phyloP scores from a whole-genome alignment of 148 eudicot genomes.

The Rheum nobile region DNA sequence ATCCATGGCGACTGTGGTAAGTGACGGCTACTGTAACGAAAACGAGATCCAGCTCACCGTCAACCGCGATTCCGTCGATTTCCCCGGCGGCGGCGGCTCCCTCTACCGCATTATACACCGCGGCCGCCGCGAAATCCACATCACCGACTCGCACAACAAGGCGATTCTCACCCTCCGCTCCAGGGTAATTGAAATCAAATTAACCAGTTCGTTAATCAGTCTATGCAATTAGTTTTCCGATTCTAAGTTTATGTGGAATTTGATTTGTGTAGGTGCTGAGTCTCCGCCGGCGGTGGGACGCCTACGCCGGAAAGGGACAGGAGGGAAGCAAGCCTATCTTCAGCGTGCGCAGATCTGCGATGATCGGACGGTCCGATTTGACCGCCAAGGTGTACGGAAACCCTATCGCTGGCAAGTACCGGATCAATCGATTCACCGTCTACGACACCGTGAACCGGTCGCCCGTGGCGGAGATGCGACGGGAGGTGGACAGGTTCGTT shows the following conservation, averaged over 20 bases:
- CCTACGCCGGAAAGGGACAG: conserved; percentile 44
- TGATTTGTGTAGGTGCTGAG: conserved; percentile 46
- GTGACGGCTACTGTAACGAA: background rate
- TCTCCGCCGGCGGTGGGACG: conserved; percentile 85
- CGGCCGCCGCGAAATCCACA: background rate
- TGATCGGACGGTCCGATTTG: conserved; percentile 62
- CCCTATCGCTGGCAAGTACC: conserved; percentile 38
- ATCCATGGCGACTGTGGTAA: background rate
- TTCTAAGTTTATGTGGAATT: too few relatives aligned
- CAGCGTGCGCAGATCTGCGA: conserved; percentile 66
- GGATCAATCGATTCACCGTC: conserved; percentile 51
- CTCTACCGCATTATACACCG: background rate
- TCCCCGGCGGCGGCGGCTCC: background rate
- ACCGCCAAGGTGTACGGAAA: conserved; percentile 54
- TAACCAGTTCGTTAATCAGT: too few relatives aligned
- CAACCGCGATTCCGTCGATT: background rate
- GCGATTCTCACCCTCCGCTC: background rate
- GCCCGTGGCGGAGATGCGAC: conserved; percentile 51
- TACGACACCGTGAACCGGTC: conserved; percentile 25
- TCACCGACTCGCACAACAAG: background rate
- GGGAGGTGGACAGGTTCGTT: conserved; percentile 64
- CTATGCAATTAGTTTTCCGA: too few relatives aligned
- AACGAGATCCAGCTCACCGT: background rate
- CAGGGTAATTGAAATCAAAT: background rate
- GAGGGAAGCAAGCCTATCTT: conserved; percentile 66